Base-by-base conservation (phyloP, 352 stramenopile species). In the Peronospora farinosa region DNA sequence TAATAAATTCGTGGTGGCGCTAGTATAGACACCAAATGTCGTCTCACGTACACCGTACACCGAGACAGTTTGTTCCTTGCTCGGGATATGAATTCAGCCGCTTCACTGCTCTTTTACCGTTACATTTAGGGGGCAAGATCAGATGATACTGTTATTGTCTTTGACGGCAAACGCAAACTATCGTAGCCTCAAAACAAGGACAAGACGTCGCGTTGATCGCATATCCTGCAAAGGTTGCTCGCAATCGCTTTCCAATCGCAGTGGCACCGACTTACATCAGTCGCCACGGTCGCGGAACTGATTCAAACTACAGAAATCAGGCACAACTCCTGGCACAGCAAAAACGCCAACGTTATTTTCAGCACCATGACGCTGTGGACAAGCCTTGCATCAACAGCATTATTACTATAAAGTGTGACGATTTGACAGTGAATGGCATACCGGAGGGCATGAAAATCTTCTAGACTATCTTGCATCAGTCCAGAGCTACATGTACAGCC, bases 221-320 rank as follows among this genome's bases (percentile, higher is more conserved):
- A 43, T 27, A 23, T 4, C 35, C 7, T 33, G 12, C 39, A 57
- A 47, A 47, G 23, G 41, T 48, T 52, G 47, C 47, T 43, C 31
- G 46, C 23, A 25, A 31, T 33, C 37, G 23, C 40, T 37, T 27
- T 32, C 40, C 55, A 35, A 65, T 44, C 47, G 19, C 27, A 30
- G 8, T n/a, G 47, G 33, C 47, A 57, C 40, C 28, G 40, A 41
- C 27, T 50, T 65, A 44, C 40, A 56, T 60, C 35, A 56, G 43
- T 54, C 38, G 23, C 23, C 23, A 36, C 43, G 28, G 28, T 47
- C 37, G 40, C 28, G 27, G 44, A 64, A 60, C 57, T 65, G 51
- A 60, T 65, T 65, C 19, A 23, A 16, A 52, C 36, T 51, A 37
- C 48, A 55, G 37, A 65, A 63, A 65, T 65, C 57, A 65, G 57